Base-by-base conservation (phyloP, 2,329 filamentous ascomycete species). In the Fusarium fujikuroi region DNA sequence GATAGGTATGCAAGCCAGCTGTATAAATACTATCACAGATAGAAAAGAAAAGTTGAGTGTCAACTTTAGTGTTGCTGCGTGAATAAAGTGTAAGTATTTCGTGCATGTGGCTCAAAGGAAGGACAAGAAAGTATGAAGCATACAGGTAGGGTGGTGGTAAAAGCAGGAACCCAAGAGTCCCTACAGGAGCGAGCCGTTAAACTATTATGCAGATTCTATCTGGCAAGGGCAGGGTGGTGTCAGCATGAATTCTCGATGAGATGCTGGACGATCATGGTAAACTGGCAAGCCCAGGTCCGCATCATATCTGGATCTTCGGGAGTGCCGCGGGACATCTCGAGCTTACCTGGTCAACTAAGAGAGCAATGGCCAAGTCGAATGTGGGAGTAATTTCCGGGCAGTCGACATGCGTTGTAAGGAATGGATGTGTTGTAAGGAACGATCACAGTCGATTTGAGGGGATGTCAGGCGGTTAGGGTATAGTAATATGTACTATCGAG, bases 131-230 rank as follows among this genome's bases (percentile, higher is more conserved):
- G 68, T 65, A 77, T 77, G 68, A 76, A 74, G 78, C 87, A 81
- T 87, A 90, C 87, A 88, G 79, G 79, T 77, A 87, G 84, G 78
- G 84, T 81, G 77, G 36, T 88, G 86, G 77, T 80, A 84, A 71
- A 86, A 82, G 77, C 88, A 85, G 89, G 88, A 82, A 79, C 68
- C 75, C 63, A 69, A 46, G 60, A 60, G 62, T 56, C 60, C 66
- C 63, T 44, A 52, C 69, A 54, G 70, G 72, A 77, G 69, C 69
- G 75, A 59, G 66, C 47, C 49, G 75, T 76, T 77, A 72, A 74
- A 73, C 71, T 76, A 77, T 72, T 72, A 70, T 73, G 71, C 53
- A 63, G 66, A 64, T 69, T 63, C 60, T 66, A 78, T 77, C 76
- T 79, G 69, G 53, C 74, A 76, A 70, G 73, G 72, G 62, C 72